Evolutionary conservation across 2,329 filamentous ascomycete genomes (phyloP).

Genomic region (Aspergillus udagawae): DNA sequence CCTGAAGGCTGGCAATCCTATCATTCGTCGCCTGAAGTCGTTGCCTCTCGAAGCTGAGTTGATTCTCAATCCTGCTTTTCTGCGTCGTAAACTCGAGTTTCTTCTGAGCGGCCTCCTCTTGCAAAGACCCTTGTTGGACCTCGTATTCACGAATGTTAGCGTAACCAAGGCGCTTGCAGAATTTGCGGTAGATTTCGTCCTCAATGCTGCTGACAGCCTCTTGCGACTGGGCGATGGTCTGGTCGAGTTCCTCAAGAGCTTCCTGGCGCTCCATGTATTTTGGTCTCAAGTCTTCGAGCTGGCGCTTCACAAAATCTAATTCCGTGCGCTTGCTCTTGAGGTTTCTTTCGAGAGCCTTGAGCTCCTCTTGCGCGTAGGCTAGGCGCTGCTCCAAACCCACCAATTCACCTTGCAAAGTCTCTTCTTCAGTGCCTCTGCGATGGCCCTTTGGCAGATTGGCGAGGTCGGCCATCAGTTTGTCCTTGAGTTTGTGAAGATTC

Average conservation of each 20-base stretch:
- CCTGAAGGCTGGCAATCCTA: conserved; percentile 66
- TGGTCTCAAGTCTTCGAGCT: conserved; percentile 71
- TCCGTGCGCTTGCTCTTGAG: conserved; percentile 79
- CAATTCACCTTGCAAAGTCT: conserved; percentile 74
- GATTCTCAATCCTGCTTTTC: conserved; percentile 57
- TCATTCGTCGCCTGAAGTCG: conserved; percentile 65
- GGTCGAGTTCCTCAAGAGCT: conserved; percentile 61
- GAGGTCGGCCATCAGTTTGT: conserved; percentile 73
- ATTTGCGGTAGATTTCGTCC: conserved; percentile 79
- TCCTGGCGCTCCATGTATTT: conserved; percentile 70
- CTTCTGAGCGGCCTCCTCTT: conserved; percentile 85
- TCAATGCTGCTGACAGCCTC: conserved; percentile 74
- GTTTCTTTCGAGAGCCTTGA: conserved; percentile 76
- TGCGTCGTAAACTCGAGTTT: conserved; percentile 83
- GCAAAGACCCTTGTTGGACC: conserved; percentile 83
- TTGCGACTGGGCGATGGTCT: conserved; percentile 53
- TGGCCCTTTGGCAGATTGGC: conserved; percentile 74
- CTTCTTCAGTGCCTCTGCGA: conserved; percentile 71
- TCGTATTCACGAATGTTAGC: conserved; percentile 89
- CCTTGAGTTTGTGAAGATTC: conserved; percentile 70
- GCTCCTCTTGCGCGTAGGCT: conserved; percentile 67
- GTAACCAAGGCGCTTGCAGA: conserved; percentile 85
- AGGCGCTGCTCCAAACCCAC: conserved; percentile 74
- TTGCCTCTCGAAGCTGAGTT: conserved; percentile 63
- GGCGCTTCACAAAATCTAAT: conserved; percentile 65